A percentile compares a stretch with the other conserved stretches of the same genome.
Conservation (phyloP, 1,284 basidiomycete genomes). For the Naganishia sp. region DNA sequence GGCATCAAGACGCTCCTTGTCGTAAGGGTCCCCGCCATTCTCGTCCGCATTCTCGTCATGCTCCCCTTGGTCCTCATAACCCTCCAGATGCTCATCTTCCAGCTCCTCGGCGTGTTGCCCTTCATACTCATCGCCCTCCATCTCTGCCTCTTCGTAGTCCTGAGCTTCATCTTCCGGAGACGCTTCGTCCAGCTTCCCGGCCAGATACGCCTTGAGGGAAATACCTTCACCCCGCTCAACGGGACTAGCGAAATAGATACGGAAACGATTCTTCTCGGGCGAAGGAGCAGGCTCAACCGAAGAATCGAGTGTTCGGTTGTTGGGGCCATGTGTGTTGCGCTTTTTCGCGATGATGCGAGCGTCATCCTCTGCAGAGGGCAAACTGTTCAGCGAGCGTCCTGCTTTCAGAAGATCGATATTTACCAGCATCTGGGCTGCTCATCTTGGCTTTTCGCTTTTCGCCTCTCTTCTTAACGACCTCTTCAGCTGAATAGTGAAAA, state of each 20-base stretch:
- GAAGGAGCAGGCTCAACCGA: conserved; percentile 31
- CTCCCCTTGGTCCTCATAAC: conserved; percentile 32
- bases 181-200: conserved; percentile 14
- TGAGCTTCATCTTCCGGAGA: conserved; percentile 36
- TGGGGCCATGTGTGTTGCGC: conserved; percentile 43
- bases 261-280: conserved; percentile 50
- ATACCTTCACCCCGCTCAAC: conserved; percentile 41
- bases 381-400: not conserved
- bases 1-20: conserved; percentile 32
- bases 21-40: conserved; percentile 45
- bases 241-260: conserved; percentile 56
- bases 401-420: conserved; percentile 32
- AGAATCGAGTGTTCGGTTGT: conserved; percentile 45
- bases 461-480: conserved; percentile 40
- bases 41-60: conserved; percentile 53
- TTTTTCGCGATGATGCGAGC: conserved; percentile 43
- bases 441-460: conserved; percentile 53
- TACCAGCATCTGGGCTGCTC: conserved; percentile 48
- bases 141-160: conserved; percentile 60
- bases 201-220: conserved; percentile 23
- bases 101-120: conserved; percentile 59
- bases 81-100: conserved; percentile 35
- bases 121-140: too few species aligned
- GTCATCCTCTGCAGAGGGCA: conserved; percentile 37
- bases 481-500: conserved; percentile 28